phyloP scores from a whole-genome alignment of 2,329 filamentous ascomycete species.

The Aspergillus chevalieri region DNA sequence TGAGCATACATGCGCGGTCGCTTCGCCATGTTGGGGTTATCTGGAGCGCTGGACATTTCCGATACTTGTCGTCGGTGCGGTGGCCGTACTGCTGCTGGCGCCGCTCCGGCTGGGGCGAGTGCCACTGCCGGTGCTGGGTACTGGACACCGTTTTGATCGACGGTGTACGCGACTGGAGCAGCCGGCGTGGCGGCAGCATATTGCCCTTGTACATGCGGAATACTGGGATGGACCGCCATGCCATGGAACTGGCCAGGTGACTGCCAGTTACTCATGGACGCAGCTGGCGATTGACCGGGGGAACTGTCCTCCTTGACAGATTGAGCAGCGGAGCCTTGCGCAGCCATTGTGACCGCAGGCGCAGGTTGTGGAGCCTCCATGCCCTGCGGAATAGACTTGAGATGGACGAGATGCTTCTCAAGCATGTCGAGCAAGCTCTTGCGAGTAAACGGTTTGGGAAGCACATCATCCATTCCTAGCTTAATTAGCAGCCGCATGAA shows the following conservation, averaged over 20 bases:
- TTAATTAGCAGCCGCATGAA: constrained; percentile 16
- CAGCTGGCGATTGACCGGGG: constrained; percentile 55
- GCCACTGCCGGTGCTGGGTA: constrained; percentile 32
- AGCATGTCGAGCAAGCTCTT: constrained; percentile 79
- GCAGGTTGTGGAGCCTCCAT: constrained; percentile 46
- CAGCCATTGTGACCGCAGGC: constrained; percentile 38
- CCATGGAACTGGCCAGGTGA: constrained; percentile 55
- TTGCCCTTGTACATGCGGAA: constrained; percentile 36
- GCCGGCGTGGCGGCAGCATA: constrained; percentile 34
- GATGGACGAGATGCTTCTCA: constrained; percentile 78
- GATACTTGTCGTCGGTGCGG: constrained; percentile 55
- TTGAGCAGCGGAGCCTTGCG: constrained; percentile 48
- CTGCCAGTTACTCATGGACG: constrained; percentile 56
- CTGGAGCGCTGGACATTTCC: constrained; percentile 52
- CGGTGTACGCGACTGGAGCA: constrained; percentile 31
- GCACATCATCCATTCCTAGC: constrained; percentile 90
- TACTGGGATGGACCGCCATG: constrained; percentile 50
- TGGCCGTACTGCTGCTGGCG: constrained; percentile 19
- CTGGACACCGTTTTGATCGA: constrained; percentile 36
- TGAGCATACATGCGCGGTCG: constrained; percentile 53
- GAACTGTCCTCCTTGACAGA: constrained; percentile 59
- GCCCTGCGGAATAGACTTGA: constrained; percentile 62
- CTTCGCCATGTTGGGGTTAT: constrained; percentile 49
- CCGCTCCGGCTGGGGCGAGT: constrained; percentile 23
- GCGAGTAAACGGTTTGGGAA: constrained; percentile 93